Evolutionary conservation across 495 filamentous ascomycete species (phyloP), one percentile per base, ranked within the genome.

Genomic region (Hypoxylon trugodes): DNA sequence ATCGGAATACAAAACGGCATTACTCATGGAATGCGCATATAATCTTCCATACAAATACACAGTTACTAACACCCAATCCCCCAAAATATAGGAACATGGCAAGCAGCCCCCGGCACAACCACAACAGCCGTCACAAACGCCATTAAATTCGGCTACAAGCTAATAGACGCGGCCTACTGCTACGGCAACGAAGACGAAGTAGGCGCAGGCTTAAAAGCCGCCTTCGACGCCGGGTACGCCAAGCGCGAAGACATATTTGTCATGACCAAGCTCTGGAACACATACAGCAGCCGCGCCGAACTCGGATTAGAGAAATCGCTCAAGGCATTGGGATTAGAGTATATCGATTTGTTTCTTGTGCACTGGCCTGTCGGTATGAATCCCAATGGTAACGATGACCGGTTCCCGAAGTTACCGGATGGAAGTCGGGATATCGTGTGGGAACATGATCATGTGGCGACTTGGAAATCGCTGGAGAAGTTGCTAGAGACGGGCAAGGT

Each of bases 321-420:
- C 68, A 84, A 86, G 74, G 81, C 81, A 42, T 73, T 96, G 47
- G 87, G 88, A 22, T 72, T 93, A 56, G 86, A 90, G 52, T 96
- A 96, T 75, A 81, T 96, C 6, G 92, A 96, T 74, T 75, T 96
- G 54, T 93, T 88, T 69, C 77, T 96, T 15, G 78, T 86, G 66
- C 91, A 96, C 75, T 94, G 91, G 91, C 90, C 91, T 2, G 76
- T 92, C 42, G 84, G 90, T 52, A 91, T 96, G 89, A 93, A 92
- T 73, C 87, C 87, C 12, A 80, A 87, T 36, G 84, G 90, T 45
- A 91, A 90, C 78, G 83, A 95, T 75, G 85, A 87, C 64, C 77
- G 84, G 51, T 90, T 92, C 77, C 90, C 90, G 58, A 92, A 88
- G 74, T 83, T 84, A 28, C 75, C 83, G 0, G 86, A 93, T 69